Base-by-base conservation (phyloP, 306 rosid species). In the Fagus crenata region DNA sequence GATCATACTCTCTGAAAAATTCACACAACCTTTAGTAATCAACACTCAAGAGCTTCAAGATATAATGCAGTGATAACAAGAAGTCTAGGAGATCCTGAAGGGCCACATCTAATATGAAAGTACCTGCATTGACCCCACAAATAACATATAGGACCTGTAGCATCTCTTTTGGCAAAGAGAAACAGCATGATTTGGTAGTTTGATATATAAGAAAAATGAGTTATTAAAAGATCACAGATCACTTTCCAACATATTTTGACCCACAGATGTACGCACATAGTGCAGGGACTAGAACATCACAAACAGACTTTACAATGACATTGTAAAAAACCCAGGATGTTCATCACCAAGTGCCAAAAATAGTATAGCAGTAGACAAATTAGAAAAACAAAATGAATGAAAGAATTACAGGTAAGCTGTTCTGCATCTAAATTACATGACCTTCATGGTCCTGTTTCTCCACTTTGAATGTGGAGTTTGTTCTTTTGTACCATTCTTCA, bases 401-500 rank as follows among this genome's bases (percentile, higher is more conserved):
- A 73, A 53, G 40, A 79, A 41, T 18, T n/a, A 67, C 53, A 28
- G 4, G 22, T 69, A 69, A 69, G 55, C 39, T 46, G 17, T 65
- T 40, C 67, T 60, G 67, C n/a, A 14, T 65, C 49, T 65, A 72
- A 53, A 15, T 61, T 53, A 7, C 11, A 64, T 37, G 67, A 65
- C 49, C 59, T 51, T 65, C 12, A 63, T 54, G 28, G 54, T 43
- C n/a, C 36, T 22, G 54, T 76, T 59, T 18, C 80, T 39, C 55
- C 49, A 40, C 22, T 53, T 18, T 22, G 49, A 59, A 42, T 49
- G 43, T 28, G 49, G 53, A 67, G 40, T 41, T 76, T 54, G 53
- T 49, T 49, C 55, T 9, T 32, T 6, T 69, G 56, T 75, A 39
- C 54, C 80, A 82, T 65, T 65, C 68, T 36, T 12, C 28, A 15